Conservation (phyloP, 257 asterid genomes). For the Ajuga chamaepitys region DNA sequence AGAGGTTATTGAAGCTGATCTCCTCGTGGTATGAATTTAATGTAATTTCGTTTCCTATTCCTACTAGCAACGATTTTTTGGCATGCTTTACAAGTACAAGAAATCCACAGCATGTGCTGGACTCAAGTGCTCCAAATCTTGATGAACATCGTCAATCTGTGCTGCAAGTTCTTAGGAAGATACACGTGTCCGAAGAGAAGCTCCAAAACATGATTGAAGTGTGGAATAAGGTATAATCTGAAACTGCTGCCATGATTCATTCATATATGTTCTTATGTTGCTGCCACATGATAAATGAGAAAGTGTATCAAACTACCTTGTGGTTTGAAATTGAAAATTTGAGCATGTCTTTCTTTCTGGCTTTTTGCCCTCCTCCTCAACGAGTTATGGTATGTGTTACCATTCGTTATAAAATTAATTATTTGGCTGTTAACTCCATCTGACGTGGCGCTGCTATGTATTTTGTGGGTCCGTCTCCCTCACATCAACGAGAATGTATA, state of each 20-base stretch:
- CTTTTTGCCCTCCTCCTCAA: no score
- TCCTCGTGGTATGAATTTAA: conserved; percentile 71
- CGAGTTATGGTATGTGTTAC: no score
- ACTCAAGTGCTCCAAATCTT: conserved; percentile 76
- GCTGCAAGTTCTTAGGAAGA: conserved; percentile 66
- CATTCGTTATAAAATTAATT: no score
- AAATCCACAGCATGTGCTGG: conserved; percentile 82
- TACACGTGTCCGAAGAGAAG: conserved; percentile 79
- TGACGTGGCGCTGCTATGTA: no score
- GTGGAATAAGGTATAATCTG: conserved; percentile 69
- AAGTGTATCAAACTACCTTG: neutral
- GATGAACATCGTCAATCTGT: conserved; percentile 74
- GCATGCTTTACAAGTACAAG: neutral
- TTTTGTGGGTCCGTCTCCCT: no score
- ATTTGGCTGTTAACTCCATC: no score
- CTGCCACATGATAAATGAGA: no score
- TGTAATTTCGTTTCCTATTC: neutral
- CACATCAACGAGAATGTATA: no score
- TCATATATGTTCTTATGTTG: neutral
- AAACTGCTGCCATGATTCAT: neutral
- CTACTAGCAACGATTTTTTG: neutral
- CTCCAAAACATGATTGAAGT: conserved; percentile 93
- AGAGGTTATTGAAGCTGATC: conserved; percentile 96
- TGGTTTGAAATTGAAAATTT: no score
- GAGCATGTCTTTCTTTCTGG: no score